These are phyloP conservation scores for Leccinum variicolor DNA, from an alignment of 768 basidiomycete species.

Conservation along the genomic window DNA sequence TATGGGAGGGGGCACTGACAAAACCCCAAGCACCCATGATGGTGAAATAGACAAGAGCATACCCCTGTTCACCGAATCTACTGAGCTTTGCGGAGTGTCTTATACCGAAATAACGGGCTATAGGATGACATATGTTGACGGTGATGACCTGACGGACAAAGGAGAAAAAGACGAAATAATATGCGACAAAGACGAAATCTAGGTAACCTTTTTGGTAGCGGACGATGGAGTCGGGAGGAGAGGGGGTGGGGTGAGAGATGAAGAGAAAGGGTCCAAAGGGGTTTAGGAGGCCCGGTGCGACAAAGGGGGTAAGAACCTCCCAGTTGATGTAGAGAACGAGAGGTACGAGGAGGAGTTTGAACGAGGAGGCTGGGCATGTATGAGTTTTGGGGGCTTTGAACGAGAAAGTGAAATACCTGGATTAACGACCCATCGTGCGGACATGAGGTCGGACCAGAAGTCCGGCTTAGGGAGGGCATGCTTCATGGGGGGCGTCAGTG, in stretches of 20 bases:
- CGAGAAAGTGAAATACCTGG: slow-evolving; percentile 45
- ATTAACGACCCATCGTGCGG: slow-evolving; percentile 67
- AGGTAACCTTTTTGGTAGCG: slow-evolving; percentile 69
- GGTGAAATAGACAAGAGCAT: slow-evolving; percentile 79
- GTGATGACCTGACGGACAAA: slow-evolving; percentile 78
- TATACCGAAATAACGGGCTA: slow-evolving; percentile 73
- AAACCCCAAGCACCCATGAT: slow-evolving; percentile 72
- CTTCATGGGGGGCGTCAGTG: slow-evolving; percentile 22
- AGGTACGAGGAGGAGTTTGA: slow-evolving; percentile 63
- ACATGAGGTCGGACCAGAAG: slow-evolving; percentile 50
- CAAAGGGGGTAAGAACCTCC: slow-evolving; percentile 48
- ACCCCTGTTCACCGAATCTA: slow-evolving; percentile 89
- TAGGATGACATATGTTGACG: slow-evolving; percentile 57
- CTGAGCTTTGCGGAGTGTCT: slow-evolving; percentile 62
- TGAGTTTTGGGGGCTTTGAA: background rate
- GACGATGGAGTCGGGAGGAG: slow-evolving; percentile 49
- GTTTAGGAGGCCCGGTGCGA: slow-evolving; percentile 53
- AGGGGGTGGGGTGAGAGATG: slow-evolving; percentile 60
- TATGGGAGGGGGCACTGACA: slow-evolving; percentile 42
- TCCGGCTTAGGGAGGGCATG: background rate
- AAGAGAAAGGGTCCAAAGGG: slow-evolving; percentile 73
- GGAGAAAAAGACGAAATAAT: slow-evolving; percentile 86
- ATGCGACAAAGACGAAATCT: slow-evolving; percentile 78
- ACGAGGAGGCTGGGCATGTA: slow-evolving; percentile 47
- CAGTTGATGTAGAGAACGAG: slow-evolving; percentile 63